Evolutionary conservation across 2,329 filamentous ascomycete species (phyloP).

Genomic region (Chrysoporthe puriensis): DNA sequence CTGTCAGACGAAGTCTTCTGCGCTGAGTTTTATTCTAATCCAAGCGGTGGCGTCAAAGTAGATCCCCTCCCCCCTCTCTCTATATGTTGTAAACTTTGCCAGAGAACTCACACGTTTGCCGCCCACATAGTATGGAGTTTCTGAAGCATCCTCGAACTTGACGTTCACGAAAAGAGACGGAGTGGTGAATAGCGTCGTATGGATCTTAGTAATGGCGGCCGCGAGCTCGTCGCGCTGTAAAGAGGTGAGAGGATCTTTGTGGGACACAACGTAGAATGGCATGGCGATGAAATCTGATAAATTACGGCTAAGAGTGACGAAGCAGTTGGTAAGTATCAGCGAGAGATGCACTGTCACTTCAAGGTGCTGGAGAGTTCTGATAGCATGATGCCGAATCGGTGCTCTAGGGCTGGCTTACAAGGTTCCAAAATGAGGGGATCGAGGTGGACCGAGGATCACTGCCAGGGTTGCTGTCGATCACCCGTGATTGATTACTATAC

Average conservation of each 20-base stretch:
- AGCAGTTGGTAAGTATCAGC: too few relatives aligned
- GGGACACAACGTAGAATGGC: constrained; percentile 17
- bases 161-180: constrained; percentile 23
- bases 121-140: constrained; percentile 12
- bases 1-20: too few relatives aligned
- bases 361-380: not conserved
- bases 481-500: not conserved
- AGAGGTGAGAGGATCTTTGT: constrained; percentile 3
- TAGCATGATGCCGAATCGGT: not conserved
- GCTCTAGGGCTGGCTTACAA: not conserved
- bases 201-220: constrained; percentile 17
- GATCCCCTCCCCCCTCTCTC: too few relatives aligned
- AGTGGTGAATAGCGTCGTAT: constrained; percentile 9
- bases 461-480: too few relatives aligned
- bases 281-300: not conserved
- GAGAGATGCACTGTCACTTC: not conserved
- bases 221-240: constrained; percentile 18
- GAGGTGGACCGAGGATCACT: not conserved
- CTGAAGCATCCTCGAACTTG: constrained; percentile 9
- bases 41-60: not conserved
- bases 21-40: not conserved
- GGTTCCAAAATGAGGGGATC: not conserved
- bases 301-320: not conserved
- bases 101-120: constrained; percentile 9
- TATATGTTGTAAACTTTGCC: too few relatives aligned